phyloP scores from a whole-genome alignment of 1,139 yeast genomes.

The Suhomyces coccinellae region DNA sequence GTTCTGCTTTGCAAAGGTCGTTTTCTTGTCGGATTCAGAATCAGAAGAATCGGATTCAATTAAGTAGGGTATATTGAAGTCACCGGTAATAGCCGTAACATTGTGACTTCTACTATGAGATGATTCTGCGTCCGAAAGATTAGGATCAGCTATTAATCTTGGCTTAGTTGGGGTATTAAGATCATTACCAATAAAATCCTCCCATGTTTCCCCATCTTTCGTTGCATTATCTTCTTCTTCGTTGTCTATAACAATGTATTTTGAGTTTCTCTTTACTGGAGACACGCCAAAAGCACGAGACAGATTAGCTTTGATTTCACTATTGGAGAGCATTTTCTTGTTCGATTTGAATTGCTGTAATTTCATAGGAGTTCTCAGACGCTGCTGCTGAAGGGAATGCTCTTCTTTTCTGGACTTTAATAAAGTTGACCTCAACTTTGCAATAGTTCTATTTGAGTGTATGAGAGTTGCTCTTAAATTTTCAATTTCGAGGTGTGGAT shows the following conservation, averaged over 20 bases:
- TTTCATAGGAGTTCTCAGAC: slow-evolving; percentile 16
- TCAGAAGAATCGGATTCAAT: slow-evolving; percentile 41
- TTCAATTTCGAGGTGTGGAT: slow-evolving; percentile 62
- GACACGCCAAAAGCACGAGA: slow-evolving; percentile 24
- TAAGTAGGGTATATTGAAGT: slow-evolving; percentile 28
- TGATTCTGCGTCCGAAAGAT: slow-evolving; percentile 23
- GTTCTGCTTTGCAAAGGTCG: slow-evolving; percentile 8
- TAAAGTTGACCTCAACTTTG: slow-evolving; percentile 52
- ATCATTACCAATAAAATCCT: slow-evolving; percentile 40
- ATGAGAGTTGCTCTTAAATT: slow-evolving; percentile 65
- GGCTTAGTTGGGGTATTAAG: slow-evolving; percentile 28
- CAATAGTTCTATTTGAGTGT: slow-evolving; percentile 63
- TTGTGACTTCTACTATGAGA: slow-evolving; percentile 17
- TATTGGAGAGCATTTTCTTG: slow-evolving; percentile 24
- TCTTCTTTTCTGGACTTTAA: slow-evolving; percentile 41
- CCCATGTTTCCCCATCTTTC: slow-evolving; percentile 40
- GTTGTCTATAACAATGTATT: slow-evolving; percentile 31
- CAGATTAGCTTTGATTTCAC: slow-evolving; percentile 16
- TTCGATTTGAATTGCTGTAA: slow-evolving; percentile 17
- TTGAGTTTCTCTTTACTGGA: slow-evolving; percentile 40
- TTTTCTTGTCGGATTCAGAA: slow-evolving; percentile 20
- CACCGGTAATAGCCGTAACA: slow-evolving; percentile 17
- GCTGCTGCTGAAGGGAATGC: slow-evolving; percentile 10
- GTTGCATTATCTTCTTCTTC: slow-evolving; percentile 11
- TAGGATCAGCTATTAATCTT: slow-evolving; percentile 13